These are phyloP conservation scores for Colletotrichum sp. DNA, from an alignment of 2,329 filamentous ascomycete genomes.

Conservation along the genomic window DNA sequence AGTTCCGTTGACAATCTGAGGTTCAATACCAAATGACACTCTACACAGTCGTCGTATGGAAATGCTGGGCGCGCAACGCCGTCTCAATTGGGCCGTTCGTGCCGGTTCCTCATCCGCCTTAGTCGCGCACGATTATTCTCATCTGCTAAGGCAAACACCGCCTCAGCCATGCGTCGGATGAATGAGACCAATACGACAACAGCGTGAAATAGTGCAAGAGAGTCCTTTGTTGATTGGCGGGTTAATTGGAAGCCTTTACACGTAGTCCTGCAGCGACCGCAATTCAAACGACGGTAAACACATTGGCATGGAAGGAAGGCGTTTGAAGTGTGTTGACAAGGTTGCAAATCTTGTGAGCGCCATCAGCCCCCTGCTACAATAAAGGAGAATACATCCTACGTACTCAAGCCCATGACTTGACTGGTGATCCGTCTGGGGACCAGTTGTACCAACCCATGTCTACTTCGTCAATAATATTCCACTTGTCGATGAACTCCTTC, in stretches of 20 bases:
- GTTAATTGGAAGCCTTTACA: background rate
- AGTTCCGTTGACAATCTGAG: background rate
- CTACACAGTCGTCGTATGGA: background rate
- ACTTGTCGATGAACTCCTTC: conserved; percentile 22
- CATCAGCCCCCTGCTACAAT: background rate
- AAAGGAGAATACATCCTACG: background rate
- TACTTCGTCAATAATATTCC: conserved; percentile 24
- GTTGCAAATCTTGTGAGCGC: background rate
- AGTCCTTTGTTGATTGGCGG: background rate
- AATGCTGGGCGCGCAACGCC: background rate
- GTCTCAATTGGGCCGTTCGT: background rate
- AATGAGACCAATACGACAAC: background rate
- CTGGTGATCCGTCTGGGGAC: conserved; percentile 11
- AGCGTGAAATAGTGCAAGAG: background rate
- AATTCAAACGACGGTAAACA: background rate
- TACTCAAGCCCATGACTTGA: background rate
- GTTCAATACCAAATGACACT: background rate
- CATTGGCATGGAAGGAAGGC: background rate
- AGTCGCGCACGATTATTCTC: background rate
- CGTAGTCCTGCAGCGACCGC: background rate
- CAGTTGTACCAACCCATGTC: conserved; percentile 28
- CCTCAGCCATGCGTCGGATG: background rate
- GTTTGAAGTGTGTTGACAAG: background rate
- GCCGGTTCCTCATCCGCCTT: background rate
- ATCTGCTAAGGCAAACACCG: background rate